A percentile compares a stretch with the other conserved stretches of the same genome.
Evolutionary conservation across 1,139 yeast species (phyloP).

Genomic region (Debaryomyces sp.): DNA sequence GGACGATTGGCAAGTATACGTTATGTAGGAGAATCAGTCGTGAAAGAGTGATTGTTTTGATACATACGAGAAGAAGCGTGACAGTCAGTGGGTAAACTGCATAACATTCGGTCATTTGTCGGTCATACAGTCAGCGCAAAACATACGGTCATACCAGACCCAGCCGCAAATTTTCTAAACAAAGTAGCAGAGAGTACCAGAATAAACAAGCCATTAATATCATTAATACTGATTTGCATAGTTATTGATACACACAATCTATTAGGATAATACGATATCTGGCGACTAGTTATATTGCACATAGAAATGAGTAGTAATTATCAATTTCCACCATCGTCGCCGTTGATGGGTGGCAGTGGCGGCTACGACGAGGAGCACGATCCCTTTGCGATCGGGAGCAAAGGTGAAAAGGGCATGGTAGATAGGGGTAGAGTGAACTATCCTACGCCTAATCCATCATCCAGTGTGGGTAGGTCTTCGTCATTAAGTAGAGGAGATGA

Average conservation of each 20-base stretch:
- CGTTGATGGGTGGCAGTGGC: constrained; percentile 42
- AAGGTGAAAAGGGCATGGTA: constrained; percentile 5
- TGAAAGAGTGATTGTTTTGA: not conserved
- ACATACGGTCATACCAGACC: not conserved
- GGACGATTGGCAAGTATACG: not conserved
- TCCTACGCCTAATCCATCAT: constrained; percentile 62
- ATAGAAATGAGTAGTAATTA: constrained; percentile 13
- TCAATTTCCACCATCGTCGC: constrained; percentile 70
- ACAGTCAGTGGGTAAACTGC: not conserved
- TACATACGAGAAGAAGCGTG: constrained; percentile 1
- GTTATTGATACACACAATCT: not conserved
- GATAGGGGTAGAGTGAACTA: constrained; percentile 32
- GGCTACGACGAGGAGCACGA: constrained; percentile 25
- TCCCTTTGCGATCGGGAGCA: constrained; percentile 21
- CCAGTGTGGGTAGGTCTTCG: constrained; percentile 50
- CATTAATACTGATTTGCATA: not conserved
- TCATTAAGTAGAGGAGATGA: constrained; percentile 30
- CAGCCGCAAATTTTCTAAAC: constrained; percentile 2
- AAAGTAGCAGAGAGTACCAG: not conserved
- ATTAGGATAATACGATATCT: not conserved
- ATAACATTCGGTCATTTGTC: constrained; percentile 2
- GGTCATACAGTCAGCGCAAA: not conserved
- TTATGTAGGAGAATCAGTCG: not conserved
- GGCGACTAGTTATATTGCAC: not conserved
- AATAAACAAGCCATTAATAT: not conserved